These are phyloP conservation scores for Wickerhamiella lipophila DNA, from an alignment of 805 yeast genomes.

Conservation along the genomic window DNA sequence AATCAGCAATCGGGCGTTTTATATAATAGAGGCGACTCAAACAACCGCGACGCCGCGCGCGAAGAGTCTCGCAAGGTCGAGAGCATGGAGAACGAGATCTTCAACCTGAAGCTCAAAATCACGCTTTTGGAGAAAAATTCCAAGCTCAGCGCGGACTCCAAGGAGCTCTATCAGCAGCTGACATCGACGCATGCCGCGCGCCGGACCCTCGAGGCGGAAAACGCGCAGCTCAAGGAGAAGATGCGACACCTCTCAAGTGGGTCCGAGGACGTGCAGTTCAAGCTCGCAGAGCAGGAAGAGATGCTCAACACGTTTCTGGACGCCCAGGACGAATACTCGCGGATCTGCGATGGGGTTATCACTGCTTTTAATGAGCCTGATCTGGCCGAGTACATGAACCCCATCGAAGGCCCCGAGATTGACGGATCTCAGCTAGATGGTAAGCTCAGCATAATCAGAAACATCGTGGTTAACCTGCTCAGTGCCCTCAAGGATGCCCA, in stretches of 20 bases:
- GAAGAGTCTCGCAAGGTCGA: slow-evolving; percentile 12
- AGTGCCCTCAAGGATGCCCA: slow-evolving; percentile 9
- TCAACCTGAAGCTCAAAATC: slow-evolving; percentile 20
- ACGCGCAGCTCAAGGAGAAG: slow-evolving; percentile 2
- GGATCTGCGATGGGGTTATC: slow-evolving; percentile 5
- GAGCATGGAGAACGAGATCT: slow-evolving; percentile 19
- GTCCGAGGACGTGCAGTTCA: slow-evolving; percentile 9
- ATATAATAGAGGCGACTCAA: neutral
- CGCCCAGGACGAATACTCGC: slow-evolving; percentile 12
- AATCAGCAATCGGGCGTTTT: neutral
- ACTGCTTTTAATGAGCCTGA: slow-evolving; percentile 7
- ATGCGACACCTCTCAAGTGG: neutral
- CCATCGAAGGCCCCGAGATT: neutral
- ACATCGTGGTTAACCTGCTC: slow-evolving; percentile 7
- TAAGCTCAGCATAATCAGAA: slow-evolving; percentile 6
- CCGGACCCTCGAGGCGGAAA: slow-evolving; percentile 7
- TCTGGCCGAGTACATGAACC: slow-evolving; percentile 7
- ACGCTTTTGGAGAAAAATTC: slow-evolving; percentile 11
- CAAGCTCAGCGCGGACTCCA: slow-evolving; percentile 11
- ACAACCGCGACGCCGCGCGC: slow-evolving; percentile 32
- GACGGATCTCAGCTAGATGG: slow-evolving; percentile 10
- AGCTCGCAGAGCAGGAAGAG: slow-evolving; percentile 12
- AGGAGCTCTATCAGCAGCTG: slow-evolving; percentile 10
- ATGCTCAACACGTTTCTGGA: slow-evolving; percentile 13
- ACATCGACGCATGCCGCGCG: slow-evolving; percentile 9